phyloP scores from a whole-genome alignment of 768 basidiomycete genomes.

The Suillus occidentalis region DNA sequence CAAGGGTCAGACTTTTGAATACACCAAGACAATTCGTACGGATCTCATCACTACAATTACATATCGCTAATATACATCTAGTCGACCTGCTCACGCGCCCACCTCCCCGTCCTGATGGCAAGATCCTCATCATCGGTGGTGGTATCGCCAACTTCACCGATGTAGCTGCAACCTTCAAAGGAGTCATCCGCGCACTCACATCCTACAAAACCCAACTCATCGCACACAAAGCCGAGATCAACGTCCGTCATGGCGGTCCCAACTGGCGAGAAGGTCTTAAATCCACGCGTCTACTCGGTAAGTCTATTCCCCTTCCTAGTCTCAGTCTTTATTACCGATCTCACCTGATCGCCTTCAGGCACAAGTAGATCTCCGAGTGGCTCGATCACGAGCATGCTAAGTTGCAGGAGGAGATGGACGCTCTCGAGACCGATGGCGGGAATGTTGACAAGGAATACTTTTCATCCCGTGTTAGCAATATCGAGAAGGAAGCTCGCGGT shows the following conservation, averaged over 20 bases:
- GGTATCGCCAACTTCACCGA: too few species aligned
- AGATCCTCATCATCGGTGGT: too few species aligned
- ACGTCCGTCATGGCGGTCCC: constrained; percentile 96
- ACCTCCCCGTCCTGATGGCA: too few species aligned
- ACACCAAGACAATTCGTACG: too few species aligned
- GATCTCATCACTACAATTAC: too few species aligned
- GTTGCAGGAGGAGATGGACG: constrained; percentile 75
- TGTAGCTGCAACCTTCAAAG: too few species aligned
- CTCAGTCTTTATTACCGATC: constrained; percentile 87
- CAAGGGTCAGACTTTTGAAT: too few species aligned
- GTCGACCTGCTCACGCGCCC: too few species aligned
- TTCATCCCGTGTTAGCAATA: constrained; percentile 71
- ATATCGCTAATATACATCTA: too few species aligned
- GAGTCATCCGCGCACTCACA: constrained; percentile 96
- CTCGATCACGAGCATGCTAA: constrained; percentile 84
- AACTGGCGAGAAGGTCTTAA: constrained; percentile 99
- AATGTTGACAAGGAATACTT: constrained; percentile 66
- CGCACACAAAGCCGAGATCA: constrained; percentile 80
- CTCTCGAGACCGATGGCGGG: constrained; percentile 53
- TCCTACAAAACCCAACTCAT: constrained; percentile 87
- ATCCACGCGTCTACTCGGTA: constrained; percentile 92
- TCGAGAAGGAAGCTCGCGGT: constrained; percentile 94
- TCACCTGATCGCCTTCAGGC: constrained; percentile 93
- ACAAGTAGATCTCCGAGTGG: constrained; percentile 94
- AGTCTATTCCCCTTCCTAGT: constrained; percentile 53